A percentile compares a stretch with the other conserved stretches of the same genome.
phyloP scores from a whole-genome alignment of 495 filamentous ascomycete genomes.

The Penicillium crystallinum region DNA sequence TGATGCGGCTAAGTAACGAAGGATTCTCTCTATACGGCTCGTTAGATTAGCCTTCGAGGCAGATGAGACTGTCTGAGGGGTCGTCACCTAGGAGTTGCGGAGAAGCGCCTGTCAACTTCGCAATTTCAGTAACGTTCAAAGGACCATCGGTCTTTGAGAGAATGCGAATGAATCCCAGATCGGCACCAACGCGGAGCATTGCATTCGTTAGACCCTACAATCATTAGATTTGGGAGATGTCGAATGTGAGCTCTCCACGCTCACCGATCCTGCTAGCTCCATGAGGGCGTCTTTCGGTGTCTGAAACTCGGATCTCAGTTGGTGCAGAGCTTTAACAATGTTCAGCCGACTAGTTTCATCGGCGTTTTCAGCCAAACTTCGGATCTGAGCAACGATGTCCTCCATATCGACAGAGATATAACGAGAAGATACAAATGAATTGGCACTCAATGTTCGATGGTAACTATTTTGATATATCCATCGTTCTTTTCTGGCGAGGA shows the following conservation, averaged over 20 bases:
- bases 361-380: conserved; percentile 12
- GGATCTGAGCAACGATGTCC: conserved; percentile 21
- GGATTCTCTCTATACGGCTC: conserved; percentile 30
- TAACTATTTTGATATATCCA: neutral
- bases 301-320: conserved; percentile 17
- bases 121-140: conserved; percentile 25
- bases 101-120: conserved; percentile 24
- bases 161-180: conserved; percentile 31
- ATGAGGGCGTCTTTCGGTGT: conserved; percentile 16
- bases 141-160: conserved; percentile 23
- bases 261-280: conserved; percentile 16
- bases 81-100: conserved; percentile 24
- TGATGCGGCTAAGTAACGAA: conserved; percentile 41
- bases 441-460: neutral
- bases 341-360: conserved; percentile 17
- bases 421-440: no score
- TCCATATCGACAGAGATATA: conserved; percentile 17
- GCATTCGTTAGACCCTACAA: conserved; percentile 19
- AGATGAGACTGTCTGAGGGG: neutral
- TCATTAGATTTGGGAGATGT: neutral
- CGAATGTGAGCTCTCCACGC: neutral
- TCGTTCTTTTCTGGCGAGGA: neutral
- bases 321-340: conserved; percentile 17
- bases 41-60: neutral
- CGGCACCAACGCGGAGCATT: conserved; percentile 26